phyloP scores from a whole-genome alignment of 305 asterid genomes.

The Salvia sclarea region DNA sequence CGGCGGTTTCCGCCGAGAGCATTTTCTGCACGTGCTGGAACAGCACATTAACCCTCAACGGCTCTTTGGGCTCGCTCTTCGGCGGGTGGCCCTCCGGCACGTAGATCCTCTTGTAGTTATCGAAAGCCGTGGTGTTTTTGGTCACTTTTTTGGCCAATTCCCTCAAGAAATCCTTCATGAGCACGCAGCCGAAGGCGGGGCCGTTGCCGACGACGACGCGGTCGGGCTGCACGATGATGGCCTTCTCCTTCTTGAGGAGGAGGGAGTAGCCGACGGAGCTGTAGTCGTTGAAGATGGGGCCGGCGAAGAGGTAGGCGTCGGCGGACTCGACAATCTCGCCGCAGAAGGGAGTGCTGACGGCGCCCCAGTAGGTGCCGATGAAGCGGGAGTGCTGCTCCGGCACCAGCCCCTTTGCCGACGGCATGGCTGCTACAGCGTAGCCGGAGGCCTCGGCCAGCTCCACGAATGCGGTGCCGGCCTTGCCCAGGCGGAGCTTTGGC shows the following conservation, averaged over 20 bases:
- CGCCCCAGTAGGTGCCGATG: conserved; percentile 76
- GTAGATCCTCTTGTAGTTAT: conserved; percentile 56
- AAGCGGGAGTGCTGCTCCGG: conserved; percentile 62
- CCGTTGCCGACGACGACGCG: conserved; percentile 50
- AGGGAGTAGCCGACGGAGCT: conserved; percentile 69
- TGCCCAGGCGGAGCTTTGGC: conserved; percentile 58
- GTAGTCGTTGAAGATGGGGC: conserved; percentile 70
- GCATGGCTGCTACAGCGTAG: conserved; percentile 59
- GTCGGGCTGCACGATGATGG: conserved; percentile 64
- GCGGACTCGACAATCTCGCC: conserved; percentile 75
- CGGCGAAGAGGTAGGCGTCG: conserved; percentile 62
- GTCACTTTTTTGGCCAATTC: conserved; percentile 49
- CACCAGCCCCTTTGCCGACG: conserved; percentile 70
- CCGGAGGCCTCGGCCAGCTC: conserved; percentile 55
- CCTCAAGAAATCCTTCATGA: conserved; percentile 59
- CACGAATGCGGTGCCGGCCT: conserved; percentile 48
- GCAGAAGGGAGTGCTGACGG: conserved; percentile 63
- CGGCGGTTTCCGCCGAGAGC: conserved; percentile 47
- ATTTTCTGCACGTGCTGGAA: conserved; percentile 66
- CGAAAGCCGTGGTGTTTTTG: conserved; percentile 48
- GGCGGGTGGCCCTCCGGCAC: conserved; percentile 60
- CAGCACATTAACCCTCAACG: conserved; percentile 61
- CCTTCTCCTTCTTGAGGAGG: conserved; percentile 59
- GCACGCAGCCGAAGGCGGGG: conserved; percentile 63
- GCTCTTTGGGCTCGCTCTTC: conserved; percentile 51